Evolutionary conservation across 495 filamentous ascomycete genomes (phyloP).

Genomic region (Pyrenula aspistea): DNA sequence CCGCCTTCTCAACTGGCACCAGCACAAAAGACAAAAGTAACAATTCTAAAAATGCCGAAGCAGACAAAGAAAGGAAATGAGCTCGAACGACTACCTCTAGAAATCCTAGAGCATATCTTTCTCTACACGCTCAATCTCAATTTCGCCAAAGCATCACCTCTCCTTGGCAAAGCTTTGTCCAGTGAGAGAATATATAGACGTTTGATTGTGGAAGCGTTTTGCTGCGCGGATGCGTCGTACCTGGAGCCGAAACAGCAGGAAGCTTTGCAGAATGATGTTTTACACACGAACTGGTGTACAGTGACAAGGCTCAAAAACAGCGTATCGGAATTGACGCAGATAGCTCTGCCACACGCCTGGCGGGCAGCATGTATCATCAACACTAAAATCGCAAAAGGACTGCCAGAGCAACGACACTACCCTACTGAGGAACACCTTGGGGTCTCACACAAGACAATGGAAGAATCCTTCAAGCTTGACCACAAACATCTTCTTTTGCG

Average conservation of each 20-base stretch:
- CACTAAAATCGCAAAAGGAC: neutral
- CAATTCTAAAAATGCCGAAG: slow-evolving; percentile 3
- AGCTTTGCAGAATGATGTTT: slow-evolving; percentile 18
- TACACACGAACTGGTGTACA: slow-evolving; percentile 29
- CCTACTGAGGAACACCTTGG: neutral
- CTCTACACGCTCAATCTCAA: slow-evolving; percentile 34
- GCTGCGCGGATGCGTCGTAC: slow-evolving; percentile 13
- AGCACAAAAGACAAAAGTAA: slow-evolving; percentile 1
- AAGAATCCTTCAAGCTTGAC: neutral
- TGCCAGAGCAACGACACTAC: neutral
- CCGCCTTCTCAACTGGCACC: neutral
- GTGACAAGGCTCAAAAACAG: slow-evolving; percentile 16
- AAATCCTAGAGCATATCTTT: slow-evolving; percentile 42
- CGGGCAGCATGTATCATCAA: neutral
- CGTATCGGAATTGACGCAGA: slow-evolving; percentile 20
- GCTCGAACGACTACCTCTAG: slow-evolving; percentile 38
- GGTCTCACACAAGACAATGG: neutral
- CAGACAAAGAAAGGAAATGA: slow-evolving; percentile 17
- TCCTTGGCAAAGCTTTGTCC: slow-evolving; percentile 24
- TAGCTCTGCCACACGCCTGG: slow-evolving; percentile 6
- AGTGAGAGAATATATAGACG: slow-evolving; percentile 27
- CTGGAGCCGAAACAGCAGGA: slow-evolving; percentile 11
- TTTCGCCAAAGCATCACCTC: slow-evolving; percentile 29
- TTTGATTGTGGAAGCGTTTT: slow-evolving; percentile 28
- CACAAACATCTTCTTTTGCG: too few species aligned